These are phyloP conservation scores for Babjeviella inositovora DNA, from an alignment of 805 yeast species.

Conservation along the genomic window DNA sequence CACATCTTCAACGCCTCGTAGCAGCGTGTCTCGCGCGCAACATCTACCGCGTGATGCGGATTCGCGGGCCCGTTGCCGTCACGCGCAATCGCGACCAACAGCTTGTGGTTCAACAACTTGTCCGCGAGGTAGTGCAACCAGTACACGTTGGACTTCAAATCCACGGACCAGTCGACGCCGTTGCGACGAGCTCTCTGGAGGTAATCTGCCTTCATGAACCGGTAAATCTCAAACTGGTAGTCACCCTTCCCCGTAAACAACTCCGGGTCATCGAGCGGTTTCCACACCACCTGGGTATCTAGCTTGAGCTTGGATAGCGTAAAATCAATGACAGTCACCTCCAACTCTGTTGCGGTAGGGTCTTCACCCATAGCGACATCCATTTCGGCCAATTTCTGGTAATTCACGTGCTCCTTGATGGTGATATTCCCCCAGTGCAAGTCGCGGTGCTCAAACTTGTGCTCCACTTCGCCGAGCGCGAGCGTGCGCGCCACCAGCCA, in stretches of 20 bases:
- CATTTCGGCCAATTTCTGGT: conserved; percentile 1
- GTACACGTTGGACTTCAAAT: conserved; percentile 32
- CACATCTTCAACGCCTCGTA: no score
- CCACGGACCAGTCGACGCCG: conserved; percentile 28
- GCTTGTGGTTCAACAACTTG: conserved; percentile 27
- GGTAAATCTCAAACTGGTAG: conserved; percentile 44
- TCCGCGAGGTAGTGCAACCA: conserved; percentile 54
- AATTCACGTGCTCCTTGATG: conserved; percentile 12
- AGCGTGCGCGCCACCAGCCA: conserved; percentile 34
- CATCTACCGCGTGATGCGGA: no score
- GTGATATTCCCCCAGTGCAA: conserved; percentile 52
- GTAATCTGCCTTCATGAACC: conserved; percentile 27
- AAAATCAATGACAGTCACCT: conserved; percentile 40
- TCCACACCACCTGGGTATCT: conserved; percentile 16
- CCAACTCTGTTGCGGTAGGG: conserved; percentile 4
- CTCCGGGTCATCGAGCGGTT: conserved; percentile 48
- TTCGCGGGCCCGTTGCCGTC: no score
- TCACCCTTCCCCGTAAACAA: conserved; percentile 47
- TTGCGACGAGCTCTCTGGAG: conserved; percentile 4
- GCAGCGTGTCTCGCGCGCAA: no score
- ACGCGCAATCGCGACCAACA: no score
- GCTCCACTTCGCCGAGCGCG: conserved; percentile 30
- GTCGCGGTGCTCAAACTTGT: conserved; percentile 57
- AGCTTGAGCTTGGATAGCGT: conserved; percentile 32
- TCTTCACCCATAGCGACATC: conserved; percentile 2